Conservation (phyloP, 208 protist genomes). For the Trypanosoma cruzi region DNA sequence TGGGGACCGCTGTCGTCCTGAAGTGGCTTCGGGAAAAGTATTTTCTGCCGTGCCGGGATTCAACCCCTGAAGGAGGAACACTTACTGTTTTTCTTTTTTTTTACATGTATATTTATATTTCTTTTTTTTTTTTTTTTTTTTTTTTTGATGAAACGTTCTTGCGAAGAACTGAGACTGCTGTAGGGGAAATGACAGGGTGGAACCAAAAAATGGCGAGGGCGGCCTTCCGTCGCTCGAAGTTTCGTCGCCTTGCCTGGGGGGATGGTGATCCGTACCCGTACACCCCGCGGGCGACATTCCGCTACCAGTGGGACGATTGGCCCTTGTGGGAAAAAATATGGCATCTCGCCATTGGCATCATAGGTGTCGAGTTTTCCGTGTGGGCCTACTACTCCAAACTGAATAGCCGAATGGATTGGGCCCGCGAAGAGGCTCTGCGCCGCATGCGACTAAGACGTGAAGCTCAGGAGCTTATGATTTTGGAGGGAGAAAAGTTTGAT, state of each 20-base stretch:
- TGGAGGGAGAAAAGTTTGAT: conserved; percentile 81
- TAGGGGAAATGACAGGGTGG: conserved; percentile 67
- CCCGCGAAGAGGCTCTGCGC: conserved; percentile 86
- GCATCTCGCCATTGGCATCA: conserved; percentile 65
- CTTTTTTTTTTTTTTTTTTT: conserved; percentile 14
- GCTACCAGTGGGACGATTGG: conserved; percentile 92
- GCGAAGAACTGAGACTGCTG: not conserved
- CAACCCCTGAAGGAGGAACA: not conserved
- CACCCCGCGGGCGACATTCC: conserved; percentile 87
- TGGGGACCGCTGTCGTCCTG: too few species aligned
- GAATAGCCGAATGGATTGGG: conserved; percentile 89
- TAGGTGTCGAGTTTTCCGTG: conserved; percentile 69
- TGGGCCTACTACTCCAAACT: conserved; percentile 89
- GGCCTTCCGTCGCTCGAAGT: conserved; percentile 88
- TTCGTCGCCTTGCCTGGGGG: conserved; percentile 87
- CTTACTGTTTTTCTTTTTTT: conserved; percentile 14
- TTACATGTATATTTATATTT: not conserved
- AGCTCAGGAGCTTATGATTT: conserved; percentile 89
- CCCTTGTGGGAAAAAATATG: conserved; percentile 91
- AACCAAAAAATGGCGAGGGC: conserved; percentile 93
- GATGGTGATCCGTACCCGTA: conserved; percentile 91
- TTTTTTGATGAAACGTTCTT: conserved; percentile 5
- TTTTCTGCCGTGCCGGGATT: too few species aligned
- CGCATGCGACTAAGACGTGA: conserved; percentile 89
- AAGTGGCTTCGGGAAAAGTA: too few species aligned